phyloP scores from a whole-genome alignment of 2,329 filamentous ascomycete genomes.

The Epichloe uncinata region DNA sequence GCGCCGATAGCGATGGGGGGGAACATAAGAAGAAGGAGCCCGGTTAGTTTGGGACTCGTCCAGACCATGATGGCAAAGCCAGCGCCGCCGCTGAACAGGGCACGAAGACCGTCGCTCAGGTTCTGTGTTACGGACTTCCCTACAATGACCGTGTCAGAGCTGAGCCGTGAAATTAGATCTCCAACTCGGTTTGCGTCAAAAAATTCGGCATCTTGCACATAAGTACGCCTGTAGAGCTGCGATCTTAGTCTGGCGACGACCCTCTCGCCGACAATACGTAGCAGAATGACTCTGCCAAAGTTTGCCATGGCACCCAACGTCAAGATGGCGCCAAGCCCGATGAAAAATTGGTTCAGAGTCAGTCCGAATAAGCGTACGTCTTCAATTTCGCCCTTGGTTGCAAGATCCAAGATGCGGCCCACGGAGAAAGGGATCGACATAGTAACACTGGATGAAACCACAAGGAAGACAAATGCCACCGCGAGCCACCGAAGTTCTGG shows the following conservation, averaged over 20 bases:
- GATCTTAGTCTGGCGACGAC: constrained; percentile 85
- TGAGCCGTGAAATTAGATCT: constrained; percentile 87
- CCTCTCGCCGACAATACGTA: constrained; percentile 87
- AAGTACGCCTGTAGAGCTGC: constrained; percentile 80
- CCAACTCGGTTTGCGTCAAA: constrained; percentile 96
- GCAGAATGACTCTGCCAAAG: constrained; percentile 83
- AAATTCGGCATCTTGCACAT: constrained; percentile 96
- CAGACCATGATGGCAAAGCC: constrained; percentile 93
- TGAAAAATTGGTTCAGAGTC: constrained; percentile 77
- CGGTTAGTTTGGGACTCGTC: constrained; percentile 81
- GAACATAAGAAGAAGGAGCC: constrained; percentile 73
- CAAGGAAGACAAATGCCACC: constrained; percentile 69
- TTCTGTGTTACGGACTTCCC: constrained; percentile 98
- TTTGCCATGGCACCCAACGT: constrained; percentile 79
- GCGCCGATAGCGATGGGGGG: constrained; percentile 89
- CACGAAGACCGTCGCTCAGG: constrained; percentile 84
- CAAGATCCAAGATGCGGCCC: constrained; percentile 85
- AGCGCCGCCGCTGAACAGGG: constrained; percentile 77
- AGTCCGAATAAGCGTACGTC: constrained; percentile 68
- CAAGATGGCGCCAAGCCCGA: constrained; percentile 61
- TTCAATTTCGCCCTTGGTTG: constrained; percentile 57
- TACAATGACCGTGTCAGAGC: constrained; percentile 93
- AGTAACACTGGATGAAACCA: constrained; percentile 83
- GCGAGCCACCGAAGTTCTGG: constrained; percentile 70
- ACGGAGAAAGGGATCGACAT: constrained; percentile 97